A percentile compares a stretch with the other conserved stretches of the same genome.
Conservation (phyloP, 768 basidiomycete genomes). For the Mrakia blollopis region DNA sequence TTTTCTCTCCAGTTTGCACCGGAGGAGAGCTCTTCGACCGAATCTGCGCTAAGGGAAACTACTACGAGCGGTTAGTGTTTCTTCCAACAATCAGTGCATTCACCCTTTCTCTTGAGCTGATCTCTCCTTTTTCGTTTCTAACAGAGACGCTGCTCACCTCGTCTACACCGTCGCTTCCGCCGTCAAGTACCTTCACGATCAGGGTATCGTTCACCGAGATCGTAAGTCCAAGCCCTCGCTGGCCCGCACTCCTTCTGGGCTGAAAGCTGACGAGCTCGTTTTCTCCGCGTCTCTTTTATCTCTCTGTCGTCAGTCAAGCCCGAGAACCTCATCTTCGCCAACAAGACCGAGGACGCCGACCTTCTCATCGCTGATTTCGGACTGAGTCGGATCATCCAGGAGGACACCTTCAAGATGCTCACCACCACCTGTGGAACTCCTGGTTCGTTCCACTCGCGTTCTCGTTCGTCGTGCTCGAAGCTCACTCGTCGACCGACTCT, state of each 20-base stretch:
- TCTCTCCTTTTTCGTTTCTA: background rate
- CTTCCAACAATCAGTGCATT: no score
- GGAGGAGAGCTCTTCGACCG: slow-evolving; percentile 93
- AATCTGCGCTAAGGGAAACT: slow-evolving; percentile 82
- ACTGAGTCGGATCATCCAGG: slow-evolving; percentile 69
- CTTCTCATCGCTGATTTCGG: slow-evolving; percentile 97
- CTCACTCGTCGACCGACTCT: background rate
- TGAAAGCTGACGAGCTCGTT: background rate
- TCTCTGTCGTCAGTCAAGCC: slow-evolving; percentile 61
- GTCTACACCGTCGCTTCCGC: slow-evolving; percentile 79
- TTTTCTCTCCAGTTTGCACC: slow-evolving; percentile 24
- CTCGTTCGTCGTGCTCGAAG: background rate
- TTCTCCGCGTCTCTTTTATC: slow-evolving; percentile 3
- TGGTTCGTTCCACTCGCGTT: slow-evolving; percentile 53
- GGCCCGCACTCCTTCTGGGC: background rate
- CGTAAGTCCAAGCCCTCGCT: slow-evolving; percentile 41
- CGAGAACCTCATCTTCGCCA: slow-evolving; percentile 93
- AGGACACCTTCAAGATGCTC: slow-evolving; percentile 75
- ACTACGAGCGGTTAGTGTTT: slow-evolving; percentile 75
- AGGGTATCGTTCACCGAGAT: slow-evolving; percentile 85
- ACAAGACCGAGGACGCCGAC: slow-evolving; percentile 79
- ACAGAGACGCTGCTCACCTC: slow-evolving; percentile 80
- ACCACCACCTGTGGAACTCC: slow-evolving; percentile 96
- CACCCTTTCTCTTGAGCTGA: slow-evolving; percentile 7
- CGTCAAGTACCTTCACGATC: slow-evolving; percentile 84